Evolutionary conservation across 2,329 filamentous ascomycete species (phyloP), one percentile per base, ranked within the genome.

Genomic region (Metarhizium robertsii): DNA sequence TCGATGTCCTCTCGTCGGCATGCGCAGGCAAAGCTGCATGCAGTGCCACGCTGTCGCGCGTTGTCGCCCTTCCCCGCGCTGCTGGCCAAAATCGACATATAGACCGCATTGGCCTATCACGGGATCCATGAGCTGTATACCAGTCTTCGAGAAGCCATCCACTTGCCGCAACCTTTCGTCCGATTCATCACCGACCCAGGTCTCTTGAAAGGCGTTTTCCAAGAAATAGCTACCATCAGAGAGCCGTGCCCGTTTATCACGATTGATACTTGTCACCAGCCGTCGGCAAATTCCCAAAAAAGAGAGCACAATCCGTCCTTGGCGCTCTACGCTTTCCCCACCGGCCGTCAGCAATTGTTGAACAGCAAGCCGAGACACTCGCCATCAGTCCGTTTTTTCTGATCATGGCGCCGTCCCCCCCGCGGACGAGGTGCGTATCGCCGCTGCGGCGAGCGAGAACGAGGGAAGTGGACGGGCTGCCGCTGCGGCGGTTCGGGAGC

Each of bases 41-140:
- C 57, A 55, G 54, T 58, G 57, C 54, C 57, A 58, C 57, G 57
- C 52, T 53, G 57, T 36, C 40, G 49, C 20, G 48, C 13, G 3
- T 8, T 4, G 6, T 8, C 20, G 45, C 20, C 7, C 20, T 8
- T 3, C n/a, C 20, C 14, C n/a, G 25, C 25, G 25, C 25, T 25
- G 25, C 25, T 25, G 25, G 25, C 25, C 25, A 25, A 25, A 25
- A 4, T 25, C 3, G 25, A n/a, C 20, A 48, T 34, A 11, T 34
- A 11, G 6, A 34, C 7, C 32, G 43, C n/a, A 25, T 46, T 46
- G 43, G 43, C 43, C 43, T 46, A 25, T 46, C 43, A 42, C 40
- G 40, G 6, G 1, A 18, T 6, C 13, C 40, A 16, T 6, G n/a
- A 42, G 40, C 40, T 6, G 6, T 25, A 25, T 25, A 25, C 25